These are phyloP conservation scores for Asterophora parasitica DNA, from an alignment of 768 basidiomycete species.

Conservation along the genomic window DNA sequence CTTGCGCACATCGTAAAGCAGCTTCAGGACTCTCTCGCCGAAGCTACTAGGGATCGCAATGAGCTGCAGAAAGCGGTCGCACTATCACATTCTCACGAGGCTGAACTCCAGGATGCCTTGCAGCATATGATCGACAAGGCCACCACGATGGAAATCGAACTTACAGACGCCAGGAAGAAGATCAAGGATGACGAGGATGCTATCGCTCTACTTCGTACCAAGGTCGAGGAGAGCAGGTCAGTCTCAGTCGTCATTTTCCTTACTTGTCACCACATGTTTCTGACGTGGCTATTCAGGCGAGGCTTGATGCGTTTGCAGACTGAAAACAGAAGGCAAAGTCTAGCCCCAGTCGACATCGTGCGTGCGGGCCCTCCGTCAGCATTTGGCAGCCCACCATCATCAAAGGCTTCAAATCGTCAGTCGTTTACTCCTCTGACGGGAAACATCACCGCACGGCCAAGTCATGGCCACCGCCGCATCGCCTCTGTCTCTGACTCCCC, in stretches of 20 bases:
- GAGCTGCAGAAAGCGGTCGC: slow-evolving; percentile 52
- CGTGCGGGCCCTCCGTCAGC: slow-evolving; percentile 35
- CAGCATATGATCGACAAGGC: slow-evolving; percentile 64
- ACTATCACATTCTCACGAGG: slow-evolving; percentile 48
- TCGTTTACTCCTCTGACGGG: slow-evolving; percentile 75
- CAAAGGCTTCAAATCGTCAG: slow-evolving; percentile 65
- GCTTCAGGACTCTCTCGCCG: slow-evolving; percentile 59
- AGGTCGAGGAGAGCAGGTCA: slow-evolving; percentile 85
- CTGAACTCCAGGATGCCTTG: slow-evolving; percentile 58
- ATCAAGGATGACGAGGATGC: slow-evolving; percentile 73
- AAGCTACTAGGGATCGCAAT: slow-evolving; percentile 69
- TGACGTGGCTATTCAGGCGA: slow-evolving; percentile 41
- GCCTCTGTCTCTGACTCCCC: slow-evolving; percentile 69
- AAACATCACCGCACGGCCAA: slow-evolving; percentile 36
- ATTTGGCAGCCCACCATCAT: slow-evolving; percentile 43
- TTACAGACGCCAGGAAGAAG: slow-evolving; percentile 45
- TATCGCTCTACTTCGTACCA: slow-evolving; percentile 68
- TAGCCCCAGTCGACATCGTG: slow-evolving; percentile 49
- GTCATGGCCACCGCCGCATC: slow-evolving; percentile 59
- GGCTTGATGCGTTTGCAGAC: slow-evolving; percentile 85
- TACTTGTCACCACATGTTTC: slow-evolving; percentile 5
- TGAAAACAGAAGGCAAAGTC: slow-evolving; percentile 64
- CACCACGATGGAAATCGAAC: slow-evolving; percentile 49
- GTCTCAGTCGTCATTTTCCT: slow-evolving; percentile 19
- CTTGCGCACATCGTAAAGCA: slow-evolving; percentile 73